Conservation (phyloP, 202 grass and related monocot species). For the Hordeum pubiflorum region DNA sequence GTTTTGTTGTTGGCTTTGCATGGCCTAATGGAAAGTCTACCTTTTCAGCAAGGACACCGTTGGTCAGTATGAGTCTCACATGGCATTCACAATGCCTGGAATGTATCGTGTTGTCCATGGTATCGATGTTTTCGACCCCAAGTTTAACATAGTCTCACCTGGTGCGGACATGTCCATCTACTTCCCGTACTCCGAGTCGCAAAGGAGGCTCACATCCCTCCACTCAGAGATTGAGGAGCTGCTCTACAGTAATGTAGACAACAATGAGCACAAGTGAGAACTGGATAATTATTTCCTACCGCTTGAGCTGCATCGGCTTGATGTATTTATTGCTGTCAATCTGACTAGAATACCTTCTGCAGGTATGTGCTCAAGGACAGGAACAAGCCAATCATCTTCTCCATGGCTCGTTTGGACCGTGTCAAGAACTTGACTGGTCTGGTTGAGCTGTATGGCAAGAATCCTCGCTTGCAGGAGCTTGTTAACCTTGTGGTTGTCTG, state of each 20-base stretch:
- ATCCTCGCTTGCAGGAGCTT: conserved; percentile 67
- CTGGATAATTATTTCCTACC: neutral
- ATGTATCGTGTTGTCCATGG: conserved; percentile 95
- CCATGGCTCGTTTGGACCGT: conserved; percentile 90
- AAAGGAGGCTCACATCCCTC: conserved; percentile 85
- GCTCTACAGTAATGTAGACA: conserved; percentile 65
- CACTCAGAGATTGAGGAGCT: conserved; percentile 95
- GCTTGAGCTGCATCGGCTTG: neutral
- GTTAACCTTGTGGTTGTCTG: conserved; percentile 95
- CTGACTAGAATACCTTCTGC: conserved; percentile 17
- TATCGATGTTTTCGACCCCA: conserved; percentile 95
- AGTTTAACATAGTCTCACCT: conserved; percentile 98
- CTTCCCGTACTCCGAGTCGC: conserved; percentile 64
- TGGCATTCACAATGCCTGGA: conserved; percentile 86
- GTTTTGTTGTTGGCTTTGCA: neutral
- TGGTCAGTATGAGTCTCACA: conserved; percentile 95
- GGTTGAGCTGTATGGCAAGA: conserved; percentile 77
- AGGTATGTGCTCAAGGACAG: conserved; percentile 83
- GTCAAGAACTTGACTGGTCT: conserved; percentile 96
- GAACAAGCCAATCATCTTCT: conserved; percentile 95
- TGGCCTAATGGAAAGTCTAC: conserved; percentile 9
- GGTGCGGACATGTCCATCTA: conserved; percentile 94
- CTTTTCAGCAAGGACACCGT: conserved; percentile 94
- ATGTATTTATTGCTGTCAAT: neutral
- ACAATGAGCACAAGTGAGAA: conserved; percentile 79